A percentile compares a stretch with the other conserved stretches of the same genome.
phyloP scores from a whole-genome alignment of 192 early-diverging fungal genomes.

The Coemansia sp. region DNA sequence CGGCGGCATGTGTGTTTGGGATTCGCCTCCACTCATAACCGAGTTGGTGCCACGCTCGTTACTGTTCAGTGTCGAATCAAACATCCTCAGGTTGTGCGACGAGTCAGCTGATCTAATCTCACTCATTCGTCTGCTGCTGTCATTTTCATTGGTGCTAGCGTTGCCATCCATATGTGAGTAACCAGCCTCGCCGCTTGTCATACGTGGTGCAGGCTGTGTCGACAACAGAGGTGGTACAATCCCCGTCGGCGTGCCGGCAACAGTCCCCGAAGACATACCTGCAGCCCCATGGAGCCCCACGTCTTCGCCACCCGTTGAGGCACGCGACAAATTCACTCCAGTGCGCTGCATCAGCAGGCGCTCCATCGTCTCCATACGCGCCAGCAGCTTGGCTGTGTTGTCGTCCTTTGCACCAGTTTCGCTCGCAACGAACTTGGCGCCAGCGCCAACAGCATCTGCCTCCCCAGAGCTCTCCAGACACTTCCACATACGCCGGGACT shows the following conservation, averaged over 20 bases:
- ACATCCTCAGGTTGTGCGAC: conserved; percentile 4
- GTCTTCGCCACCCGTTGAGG: conserved; percentile 1
- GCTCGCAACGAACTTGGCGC: background rate
- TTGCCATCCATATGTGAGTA: background rate
- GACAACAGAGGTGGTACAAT: background rate
- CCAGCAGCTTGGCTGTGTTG: conserved; percentile 42
- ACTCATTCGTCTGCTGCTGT: conserved; percentile 1
- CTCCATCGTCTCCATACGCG: conserved; percentile 53
- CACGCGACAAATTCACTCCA: conserved; percentile 27
- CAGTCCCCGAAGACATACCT: background rate
- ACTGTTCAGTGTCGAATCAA: conserved; percentile 3
- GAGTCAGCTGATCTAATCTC: conserved; percentile 20
- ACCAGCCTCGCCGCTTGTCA: background rate
- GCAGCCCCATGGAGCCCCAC: conserved; percentile 2
- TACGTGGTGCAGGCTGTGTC: background rate
- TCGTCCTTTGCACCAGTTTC: conserved; percentile 20
- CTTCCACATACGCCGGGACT: conserved; percentile 53
- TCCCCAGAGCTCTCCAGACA: conserved; percentile 32
- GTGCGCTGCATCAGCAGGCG: conserved; percentile 51
- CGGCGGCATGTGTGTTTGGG: conserved; percentile 2
- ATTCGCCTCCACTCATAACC: background rate
- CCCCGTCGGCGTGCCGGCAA: background rate
- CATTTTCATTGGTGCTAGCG: conserved; percentile 7
- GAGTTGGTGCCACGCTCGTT: conserved; percentile 7
- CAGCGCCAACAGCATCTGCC: background rate